Percentiles rank a stretch among this genome's conserved stretches.
phyloP scores from a whole-genome alignment of 2,329 filamentous ascomycete species.

The Colletotrichum chrysophilum region DNA sequence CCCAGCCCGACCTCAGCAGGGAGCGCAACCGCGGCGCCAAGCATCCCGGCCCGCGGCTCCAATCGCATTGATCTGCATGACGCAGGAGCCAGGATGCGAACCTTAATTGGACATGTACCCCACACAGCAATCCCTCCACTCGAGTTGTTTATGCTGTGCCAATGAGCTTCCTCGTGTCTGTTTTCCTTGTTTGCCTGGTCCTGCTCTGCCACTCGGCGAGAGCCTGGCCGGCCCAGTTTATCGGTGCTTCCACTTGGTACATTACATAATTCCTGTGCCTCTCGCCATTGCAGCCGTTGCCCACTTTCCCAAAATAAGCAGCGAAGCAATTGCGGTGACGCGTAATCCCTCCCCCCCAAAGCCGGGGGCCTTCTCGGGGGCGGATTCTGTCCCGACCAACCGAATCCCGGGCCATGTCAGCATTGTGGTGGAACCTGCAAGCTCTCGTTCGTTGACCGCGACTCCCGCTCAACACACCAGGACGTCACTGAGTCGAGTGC shows the following conservation, averaged over 20 bases:
- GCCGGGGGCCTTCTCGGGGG: neutral
- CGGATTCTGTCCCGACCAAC: neutral
- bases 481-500: neutral
- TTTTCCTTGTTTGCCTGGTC: neutral
- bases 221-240: neutral
- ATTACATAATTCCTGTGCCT: conserved; percentile 12
- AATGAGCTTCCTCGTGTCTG: neutral
- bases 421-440: neutral
- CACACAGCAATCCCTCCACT: neutral
- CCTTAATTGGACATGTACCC: conserved; percentile 21
- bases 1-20: neutral
- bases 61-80: conserved; percentile 21
- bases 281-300: neutral
- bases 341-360: conserved; percentile 1
- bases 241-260: neutral
- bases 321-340: conserved; percentile 4
- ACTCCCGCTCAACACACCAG: neutral
- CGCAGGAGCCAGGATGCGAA: conserved; percentile 21
- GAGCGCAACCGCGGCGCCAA: conserved; percentile 14
- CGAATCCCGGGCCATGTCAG: conserved; percentile 2
- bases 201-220: neutral
- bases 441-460: neutral
- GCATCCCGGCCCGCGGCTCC: conserved; percentile 12
- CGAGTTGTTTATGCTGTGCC: neutral
- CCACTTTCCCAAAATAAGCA: conserved; percentile 3